phyloP scores from a whole-genome alignment of 495 filamentous ascomycete genomes.

The Penicillium subrubescens region DNA sequence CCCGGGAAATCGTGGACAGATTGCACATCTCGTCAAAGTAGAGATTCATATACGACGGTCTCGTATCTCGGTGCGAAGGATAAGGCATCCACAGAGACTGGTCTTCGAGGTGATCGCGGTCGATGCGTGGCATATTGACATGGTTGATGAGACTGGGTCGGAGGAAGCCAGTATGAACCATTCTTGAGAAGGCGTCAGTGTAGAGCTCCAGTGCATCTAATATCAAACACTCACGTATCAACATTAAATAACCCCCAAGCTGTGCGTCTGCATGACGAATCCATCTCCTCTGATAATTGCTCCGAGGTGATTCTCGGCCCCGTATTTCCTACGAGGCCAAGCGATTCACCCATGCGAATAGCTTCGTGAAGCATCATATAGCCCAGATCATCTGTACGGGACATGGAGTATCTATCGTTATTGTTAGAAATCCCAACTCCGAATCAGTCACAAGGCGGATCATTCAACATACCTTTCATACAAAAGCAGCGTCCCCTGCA shows the following conservation, averaged over 20 bases:
- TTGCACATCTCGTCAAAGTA: slow-evolving; percentile 46
- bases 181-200: slow-evolving; percentile 28
- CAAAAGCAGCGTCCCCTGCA: slow-evolving; percentile 46
- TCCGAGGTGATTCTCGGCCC: slow-evolving; percentile 20
- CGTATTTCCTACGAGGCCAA: slow-evolving; percentile 39
- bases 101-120: slow-evolving; percentile 18
- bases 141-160: slow-evolving; percentile 40
- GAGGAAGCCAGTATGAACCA: slow-evolving; percentile 46
- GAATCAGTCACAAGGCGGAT: no score
- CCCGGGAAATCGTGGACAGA: slow-evolving; percentile 43
- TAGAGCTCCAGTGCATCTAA: not conserved
- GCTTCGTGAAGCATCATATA: slow-evolving; percentile 48
- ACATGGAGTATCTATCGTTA: slow-evolving; percentile 41
- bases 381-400: slow-evolving; percentile 43
- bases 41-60: slow-evolving; percentile 35
- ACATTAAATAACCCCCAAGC: slow-evolving; percentile 50
- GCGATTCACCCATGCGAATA: slow-evolving; percentile 39
- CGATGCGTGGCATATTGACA: slow-evolving; percentile 36
- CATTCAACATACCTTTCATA: slow-evolving; percentile 38
- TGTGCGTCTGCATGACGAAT: slow-evolving; percentile 36
- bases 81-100: slow-evolving; percentile 40
- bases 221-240: slow-evolving; percentile 39
- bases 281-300: slow-evolving; percentile 37
- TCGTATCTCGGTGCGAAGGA: slow-evolving; percentile 37
- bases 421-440: not conserved